Conservation (phyloP, 2,329 filamentous ascomycete genomes). For the Venturia aucupariae region DNA sequence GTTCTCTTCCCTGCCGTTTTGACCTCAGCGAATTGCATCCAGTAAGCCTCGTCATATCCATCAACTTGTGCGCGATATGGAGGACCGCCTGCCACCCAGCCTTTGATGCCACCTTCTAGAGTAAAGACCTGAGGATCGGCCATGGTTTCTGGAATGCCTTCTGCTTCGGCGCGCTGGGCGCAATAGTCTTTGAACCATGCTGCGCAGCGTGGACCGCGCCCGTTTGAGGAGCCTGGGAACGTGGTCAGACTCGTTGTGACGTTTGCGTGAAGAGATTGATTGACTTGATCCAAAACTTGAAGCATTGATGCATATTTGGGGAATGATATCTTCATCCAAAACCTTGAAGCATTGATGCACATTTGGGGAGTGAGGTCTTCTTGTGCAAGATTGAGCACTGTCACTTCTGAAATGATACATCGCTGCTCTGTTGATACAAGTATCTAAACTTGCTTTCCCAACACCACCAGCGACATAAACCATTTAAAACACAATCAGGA, state of each 20-base stretch:
- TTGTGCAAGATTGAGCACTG: too few relatives aligned
- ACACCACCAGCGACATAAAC: too few relatives aligned
- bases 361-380: too few relatives aligned
- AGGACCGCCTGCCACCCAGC: slow-evolving; percentile 14
- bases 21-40: slow-evolving; percentile 15
- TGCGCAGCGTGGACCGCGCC: slow-evolving; percentile 27
- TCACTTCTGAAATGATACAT: too few relatives aligned
- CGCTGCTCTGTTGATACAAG: too few relatives aligned
- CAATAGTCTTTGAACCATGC: slow-evolving; percentile 24
- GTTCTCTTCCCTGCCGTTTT: slow-evolving; percentile 11
- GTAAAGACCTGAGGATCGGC: slow-evolving; percentile 13
- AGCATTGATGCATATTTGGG: too few relatives aligned
- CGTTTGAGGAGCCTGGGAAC: slow-evolving; percentile 18
- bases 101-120: slow-evolving; percentile 17
- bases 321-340: too few relatives aligned
- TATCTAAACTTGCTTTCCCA: too few relatives aligned
- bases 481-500: too few relatives aligned
- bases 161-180: slow-evolving; percentile 5
- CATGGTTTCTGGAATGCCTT: slow-evolving; percentile 14
- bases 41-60: slow-evolving; percentile 14
- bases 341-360: too few relatives aligned
- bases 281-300: too few relatives aligned
- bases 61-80: slow-evolving; percentile 13
- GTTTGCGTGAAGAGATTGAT: background rate
- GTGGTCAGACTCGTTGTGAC: background rate